Evolutionary conservation across 306 rosid species (phyloP), one percentile per base, ranked within the genome.

Genomic region (Sicyos baderoa): DNA sequence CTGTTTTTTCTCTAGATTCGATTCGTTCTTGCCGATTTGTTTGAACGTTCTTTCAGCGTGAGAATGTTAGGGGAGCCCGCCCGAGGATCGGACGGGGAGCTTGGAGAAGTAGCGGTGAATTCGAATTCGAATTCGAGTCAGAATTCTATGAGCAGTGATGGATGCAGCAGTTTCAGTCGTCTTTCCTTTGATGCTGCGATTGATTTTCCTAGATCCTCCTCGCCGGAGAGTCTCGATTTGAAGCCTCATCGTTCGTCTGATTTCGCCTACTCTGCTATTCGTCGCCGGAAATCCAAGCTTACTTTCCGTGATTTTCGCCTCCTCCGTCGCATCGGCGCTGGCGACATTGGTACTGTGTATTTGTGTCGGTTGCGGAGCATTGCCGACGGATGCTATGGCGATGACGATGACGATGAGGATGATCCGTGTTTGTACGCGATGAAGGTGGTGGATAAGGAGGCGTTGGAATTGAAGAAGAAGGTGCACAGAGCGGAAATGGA

Each of bases 221-320:
- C 86, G 1, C 86, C 87, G 3, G 95, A 86, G 1, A 78, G 54
- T 23, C 79, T 89, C 53, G 65, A 82, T 11, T 65, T 86, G 9
- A 93, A 93, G 72, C 98, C 98, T 0, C 98, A 93, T 71, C 93
- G 98, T 5, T 93, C 97, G 32, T 93, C 97, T 5, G 98, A 93
- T 75, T 89, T 84, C 23, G 94, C 89, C 25, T 93, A 93, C 87
- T 83, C 97, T 18, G 90, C 96, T 79, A 82, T 89, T 79, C 86
- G 81, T 54, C 73, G 86, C 27, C 85, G 88, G 18, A 81, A 83
- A 48, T 62, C 82, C 13, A 75, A 80, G 7, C 93, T 83, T 47
- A 85, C 88, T 13, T 88, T 85, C 83, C 91, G 91, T 18, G 98
- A 93, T 77, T 93, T 93, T 74, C 85, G 83, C 2, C 87, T 89